Evolutionary conservation across 1,139 yeast species (phyloP).

Genomic region (Pichia terricola): DNA sequence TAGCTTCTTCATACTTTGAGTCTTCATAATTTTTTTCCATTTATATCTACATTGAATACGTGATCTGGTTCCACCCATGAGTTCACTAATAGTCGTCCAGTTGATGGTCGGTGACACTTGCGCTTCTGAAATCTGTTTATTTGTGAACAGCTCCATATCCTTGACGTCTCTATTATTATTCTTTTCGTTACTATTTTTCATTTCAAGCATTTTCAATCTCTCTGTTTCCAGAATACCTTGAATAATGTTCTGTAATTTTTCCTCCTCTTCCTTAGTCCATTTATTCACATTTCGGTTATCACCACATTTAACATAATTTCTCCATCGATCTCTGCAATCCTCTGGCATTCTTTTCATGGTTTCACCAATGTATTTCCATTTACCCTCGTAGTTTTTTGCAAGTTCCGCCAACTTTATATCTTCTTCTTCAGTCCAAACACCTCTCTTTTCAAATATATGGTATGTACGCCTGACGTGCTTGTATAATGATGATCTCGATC

Average conservation of each 20-base stretch:
- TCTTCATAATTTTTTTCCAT: slow-evolving; percentile 72
- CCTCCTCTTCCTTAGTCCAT: slow-evolving; percentile 75
- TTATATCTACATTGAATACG: slow-evolving; percentile 92
- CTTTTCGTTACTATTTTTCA: not conserved
- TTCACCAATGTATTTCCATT: slow-evolving; percentile 78
- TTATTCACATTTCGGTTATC: slow-evolving; percentile 59
- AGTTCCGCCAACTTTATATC: slow-evolving; percentile 57
- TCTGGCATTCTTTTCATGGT: slow-evolving; percentile 90
- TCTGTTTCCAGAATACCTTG: slow-evolving; percentile 28
- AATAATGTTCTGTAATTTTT: slow-evolving; percentile 47
- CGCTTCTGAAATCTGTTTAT: not conserved
- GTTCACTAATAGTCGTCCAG: slow-evolving; percentile 86
- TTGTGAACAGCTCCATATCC: too few species aligned
- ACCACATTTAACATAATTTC: slow-evolving; percentile 91
- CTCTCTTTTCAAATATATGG: slow-evolving; percentile 78
- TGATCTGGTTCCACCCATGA: slow-evolving; percentile 80
- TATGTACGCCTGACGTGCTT: slow-evolving; percentile 87
- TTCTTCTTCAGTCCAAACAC: slow-evolving; percentile 80
- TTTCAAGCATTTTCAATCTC: slow-evolving; percentile 1
- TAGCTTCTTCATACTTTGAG: slow-evolving; percentile 45
- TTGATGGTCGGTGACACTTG: slow-evolving; percentile 39
- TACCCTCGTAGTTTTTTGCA: slow-evolving; percentile 61
- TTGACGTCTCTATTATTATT: not conserved
- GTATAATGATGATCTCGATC: slow-evolving; percentile 82
- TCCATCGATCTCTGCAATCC: slow-evolving; percentile 93